Conservation (phyloP, 129 eudicot species). For the Calendula officinalis region DNA sequence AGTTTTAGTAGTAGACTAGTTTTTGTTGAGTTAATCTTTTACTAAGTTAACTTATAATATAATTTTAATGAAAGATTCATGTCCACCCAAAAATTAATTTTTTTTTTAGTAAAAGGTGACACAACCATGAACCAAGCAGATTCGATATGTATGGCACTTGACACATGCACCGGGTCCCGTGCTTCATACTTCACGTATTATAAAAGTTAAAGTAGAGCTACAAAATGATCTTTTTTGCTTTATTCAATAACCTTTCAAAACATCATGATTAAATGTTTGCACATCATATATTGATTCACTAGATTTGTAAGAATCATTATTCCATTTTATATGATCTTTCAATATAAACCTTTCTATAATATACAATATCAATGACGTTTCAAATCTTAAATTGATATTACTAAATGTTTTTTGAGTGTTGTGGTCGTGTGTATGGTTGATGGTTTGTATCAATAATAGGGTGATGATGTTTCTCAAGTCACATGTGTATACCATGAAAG, state of each 20-base stretch:
- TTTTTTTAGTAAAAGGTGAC: too few species aligned
- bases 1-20: too few species aligned
- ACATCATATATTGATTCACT: too few species aligned
- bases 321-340: neutral
- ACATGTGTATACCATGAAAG: conserved; percentile 47
- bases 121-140: neutral
- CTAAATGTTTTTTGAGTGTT: neutral
- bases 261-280: too few species aligned
- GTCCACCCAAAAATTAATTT: too few species aligned
- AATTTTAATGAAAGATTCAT: too few species aligned
- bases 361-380: neutral
- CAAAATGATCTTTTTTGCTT: too few species aligned
- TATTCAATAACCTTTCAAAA: too few species aligned
- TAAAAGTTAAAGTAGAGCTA: neutral
- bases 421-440: conserved; percentile 9
- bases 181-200: neutral
- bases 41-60: too few species aligned
- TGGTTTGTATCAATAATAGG: conserved; percentile 29
- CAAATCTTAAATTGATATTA: conserved; percentile 8
- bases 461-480: conserved; percentile 52
- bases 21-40: too few species aligned
- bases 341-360: neutral
- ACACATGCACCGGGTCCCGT: conserved; percentile 3
- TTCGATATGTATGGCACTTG: conserved; percentile 5
- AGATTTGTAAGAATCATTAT: too few species aligned